These are phyloP conservation scores for Marsdenia floribunda DNA, from an alignment of 257 asterid genomes.

Conservation along the genomic window DNA sequence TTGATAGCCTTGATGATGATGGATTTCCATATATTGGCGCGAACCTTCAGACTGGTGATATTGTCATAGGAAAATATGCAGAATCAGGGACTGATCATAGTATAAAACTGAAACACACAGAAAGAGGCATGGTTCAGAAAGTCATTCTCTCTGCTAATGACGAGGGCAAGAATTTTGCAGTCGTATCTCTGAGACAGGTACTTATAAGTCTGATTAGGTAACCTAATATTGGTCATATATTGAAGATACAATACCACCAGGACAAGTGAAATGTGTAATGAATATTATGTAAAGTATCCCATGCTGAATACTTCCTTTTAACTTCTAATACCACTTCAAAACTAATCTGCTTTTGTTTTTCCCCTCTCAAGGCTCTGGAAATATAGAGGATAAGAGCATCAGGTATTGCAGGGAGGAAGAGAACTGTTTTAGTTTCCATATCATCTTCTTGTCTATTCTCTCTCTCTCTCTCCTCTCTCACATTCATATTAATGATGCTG, in stretches of 20 bases:
- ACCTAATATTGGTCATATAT: not conserved
- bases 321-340: not conserved
- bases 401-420: too few species aligned
- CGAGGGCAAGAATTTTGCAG: constrained; percentile 79
- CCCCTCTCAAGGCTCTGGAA: not conserved
- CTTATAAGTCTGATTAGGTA: not conserved
- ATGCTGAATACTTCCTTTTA: not conserved
- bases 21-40: constrained; percentile 92
- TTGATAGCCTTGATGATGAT: constrained; percentile 88
- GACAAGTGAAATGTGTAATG: not conserved
- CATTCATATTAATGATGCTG: not conserved
- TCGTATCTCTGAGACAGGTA: constrained; percentile 90
- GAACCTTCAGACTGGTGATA: constrained; percentile 80
- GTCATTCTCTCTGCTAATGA: constrained; percentile 82
- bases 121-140: constrained; percentile 92
- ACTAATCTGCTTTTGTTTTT: not conserved
- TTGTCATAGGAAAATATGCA: constrained; percentile 76
- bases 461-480: not conserved
- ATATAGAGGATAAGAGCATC: not conserved
- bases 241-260: not conserved
- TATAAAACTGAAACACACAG: constrained; percentile 87
- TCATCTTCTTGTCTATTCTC: not conserved
- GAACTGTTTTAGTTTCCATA: not conserved
- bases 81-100: constrained; percentile 83
- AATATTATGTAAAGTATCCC: not conserved